Conservation (phyloP, 352 stramenopile species). For the Nothophytophthora sp. region DNA sequence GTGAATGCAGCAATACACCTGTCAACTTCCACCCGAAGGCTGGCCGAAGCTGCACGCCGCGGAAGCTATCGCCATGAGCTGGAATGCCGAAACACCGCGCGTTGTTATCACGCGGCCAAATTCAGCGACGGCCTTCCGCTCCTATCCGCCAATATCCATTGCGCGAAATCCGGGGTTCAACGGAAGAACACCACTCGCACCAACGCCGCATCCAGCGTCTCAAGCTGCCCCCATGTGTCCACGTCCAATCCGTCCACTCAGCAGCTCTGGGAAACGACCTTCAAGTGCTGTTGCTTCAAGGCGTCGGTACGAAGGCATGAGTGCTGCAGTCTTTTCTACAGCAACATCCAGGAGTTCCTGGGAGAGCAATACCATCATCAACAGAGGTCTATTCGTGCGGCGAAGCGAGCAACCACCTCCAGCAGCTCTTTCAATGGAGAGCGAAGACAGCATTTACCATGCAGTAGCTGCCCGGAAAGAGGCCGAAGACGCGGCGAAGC, state of each 20-base stretch:
- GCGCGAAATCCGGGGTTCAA: no score
- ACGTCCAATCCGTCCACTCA: conserved; percentile 8
- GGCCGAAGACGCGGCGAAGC: conserved; percentile 48
- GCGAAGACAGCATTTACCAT: conserved; percentile 38
- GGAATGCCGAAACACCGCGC: conserved; percentile 18
- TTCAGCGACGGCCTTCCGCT: conserved; percentile 10
- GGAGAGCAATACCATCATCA: not conserved
- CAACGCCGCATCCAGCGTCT: conserved; percentile 2
- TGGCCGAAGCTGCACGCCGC: not conserved
- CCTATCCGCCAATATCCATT: not conserved
- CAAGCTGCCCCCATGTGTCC: conserved; percentile 4
- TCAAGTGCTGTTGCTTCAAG: conserved; percentile 20
- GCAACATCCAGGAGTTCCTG: conserved; percentile 1
- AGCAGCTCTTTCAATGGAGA: not conserved
- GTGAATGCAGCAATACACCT: no score
- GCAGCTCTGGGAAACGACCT: conserved; percentile 9
- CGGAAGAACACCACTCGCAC: not conserved
- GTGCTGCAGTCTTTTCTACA: not conserved
- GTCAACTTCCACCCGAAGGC: no score
- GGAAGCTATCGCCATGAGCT: conserved; percentile 4
- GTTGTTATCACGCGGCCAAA: conserved; percentile 29
- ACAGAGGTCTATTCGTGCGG: not conserved
- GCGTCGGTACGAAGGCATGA: conserved; percentile 1
- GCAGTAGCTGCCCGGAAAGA: conserved; percentile 49
- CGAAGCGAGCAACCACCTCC: not conserved